Evolutionary conservation across 1,284 basidiomycete species (phyloP).

Genomic region (Ceratobasidium sp.): DNA sequence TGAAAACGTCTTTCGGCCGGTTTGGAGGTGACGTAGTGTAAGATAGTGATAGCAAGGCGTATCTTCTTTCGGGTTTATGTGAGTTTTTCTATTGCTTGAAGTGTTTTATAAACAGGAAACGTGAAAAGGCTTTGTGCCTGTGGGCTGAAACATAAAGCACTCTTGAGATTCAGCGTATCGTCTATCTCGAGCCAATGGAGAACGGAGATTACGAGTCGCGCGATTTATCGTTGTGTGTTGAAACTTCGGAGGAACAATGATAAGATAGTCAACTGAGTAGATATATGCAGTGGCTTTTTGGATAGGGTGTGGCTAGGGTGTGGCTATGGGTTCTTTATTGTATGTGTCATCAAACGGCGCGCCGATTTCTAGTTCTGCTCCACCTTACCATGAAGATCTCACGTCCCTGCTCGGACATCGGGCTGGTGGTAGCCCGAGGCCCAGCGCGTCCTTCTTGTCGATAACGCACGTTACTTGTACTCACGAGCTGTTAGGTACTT

Average conservation of each 20-base stretch:
- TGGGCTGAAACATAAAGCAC: neutral
- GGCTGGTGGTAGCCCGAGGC: too few species aligned
- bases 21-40: neutral
- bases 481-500: too few species aligned
- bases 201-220: neutral
- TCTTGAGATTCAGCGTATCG: neutral
- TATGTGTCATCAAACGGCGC: too few species aligned
- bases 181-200: slow-evolving; percentile 4
- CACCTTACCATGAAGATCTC: too few species aligned
- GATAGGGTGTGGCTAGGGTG: neutral
- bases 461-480: too few species aligned
- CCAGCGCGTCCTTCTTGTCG: too few species aligned
- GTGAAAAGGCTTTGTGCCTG: neutral
- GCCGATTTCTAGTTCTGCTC: too few species aligned
- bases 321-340: neutral
- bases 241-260: neutral
- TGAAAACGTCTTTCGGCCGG: neutral
- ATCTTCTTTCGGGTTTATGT: too few species aligned
- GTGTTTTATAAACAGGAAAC: too few species aligned
- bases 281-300: neutral
- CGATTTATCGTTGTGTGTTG: neutral
- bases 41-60: too few species aligned
- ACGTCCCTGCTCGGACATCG: too few species aligned
- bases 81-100: too few species aligned
- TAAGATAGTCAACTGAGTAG: neutral